Base-by-base conservation (phyloP, 768 basidiomycete species). In the Hemileccinum rubropunctum region DNA sequence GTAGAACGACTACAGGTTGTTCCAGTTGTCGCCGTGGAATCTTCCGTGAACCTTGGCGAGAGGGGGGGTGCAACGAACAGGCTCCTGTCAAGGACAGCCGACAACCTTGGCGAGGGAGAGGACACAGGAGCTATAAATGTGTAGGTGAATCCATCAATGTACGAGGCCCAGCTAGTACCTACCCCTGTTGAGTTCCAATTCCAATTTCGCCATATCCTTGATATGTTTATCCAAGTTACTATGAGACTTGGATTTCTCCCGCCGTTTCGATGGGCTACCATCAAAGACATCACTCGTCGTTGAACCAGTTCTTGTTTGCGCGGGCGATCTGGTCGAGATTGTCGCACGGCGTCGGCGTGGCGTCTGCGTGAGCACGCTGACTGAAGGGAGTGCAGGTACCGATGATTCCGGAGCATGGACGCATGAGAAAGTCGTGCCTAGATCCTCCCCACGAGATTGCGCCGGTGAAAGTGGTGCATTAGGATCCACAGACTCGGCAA, bases 211-310 rank as follows among this genome's bases (percentile, higher is more conserved):
- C 36, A 89, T 63, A 26, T 87, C 85, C 20, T 80, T 79, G 52
- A 91, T 91, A 34, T 83, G 84, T 35, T 77, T 69, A 52, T 82
- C 75, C 23, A 90, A 59, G 53, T 86, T 82, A 26, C 78, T 82
- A 51, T 84, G 80, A 12, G 85, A 83, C 59, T 74, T 78, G 48
- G 79, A 81, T 71, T 85, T 86, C 64, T 83, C 83, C 64, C 76
- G 79, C 36, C 78, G 73, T 62, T 79, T 86, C 32, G 83, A 82
- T 13, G 84, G 83, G 18, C 81, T 83, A 17, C 70, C 65, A 20
- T 76, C 75, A 13, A 73, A 58, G 15, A 76, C 68, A 12, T 63
- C 58, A 30, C 50, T 58, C 42, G 60, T 50, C 41, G 53, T 54
- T 32, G 61, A 59, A 48, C 63, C 64, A 38, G 26, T 35, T 39